Base-by-base conservation (phyloP, 2,329 filamentous ascomycete species). In the Aspergillus hiratsukae region DNA sequence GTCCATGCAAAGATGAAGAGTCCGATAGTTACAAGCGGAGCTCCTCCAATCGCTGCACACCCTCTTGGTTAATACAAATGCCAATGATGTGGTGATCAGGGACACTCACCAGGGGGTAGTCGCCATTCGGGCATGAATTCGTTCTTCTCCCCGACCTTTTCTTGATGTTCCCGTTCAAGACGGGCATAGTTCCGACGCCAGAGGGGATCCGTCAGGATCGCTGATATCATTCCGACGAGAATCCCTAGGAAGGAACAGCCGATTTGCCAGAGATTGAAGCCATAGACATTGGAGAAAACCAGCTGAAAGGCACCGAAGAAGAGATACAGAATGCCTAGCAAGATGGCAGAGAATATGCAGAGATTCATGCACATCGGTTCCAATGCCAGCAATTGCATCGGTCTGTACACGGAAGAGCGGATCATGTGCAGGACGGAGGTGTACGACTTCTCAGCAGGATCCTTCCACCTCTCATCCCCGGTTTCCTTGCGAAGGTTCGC, bases 1-100 rank as follows among this genome's bases (percentile, higher is more conserved):
- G 89, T 91, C 89, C 91, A 96, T 7, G 85, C 91, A 74, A 96
- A 96, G 75, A 90, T 88, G 72, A 97, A 96, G 17, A 97, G 76
- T 6, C 90, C 90, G 54, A 89, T 78, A 4, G 91, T 90, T 29
- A 94, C 90, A 10, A 96, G 74, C 45, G 91, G 74, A 0, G 86
- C 86, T n/a, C 92, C 93, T 7, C 81, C 70, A 52, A 92, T 88
- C 19, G 86, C 75, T 75, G 40, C 37, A 51, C 31, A 25, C 40
- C 10, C 8, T 1, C 1, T 21, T 2, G 1, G 4, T 21, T n/a
- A 41, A 6, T 10, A 21, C 21, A 4, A 8, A 14, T 19, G 21
- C 28, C 21, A n/a, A 35, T n/a, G 25, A 27, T 31, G 29, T 1
- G 2, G 29, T 31, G 3, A 9, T 31, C 10, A 3, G 9, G 9